Base-by-base conservation (phyloP, 75 land plant genomes). In the Cryptomeria japonica region DNA sequence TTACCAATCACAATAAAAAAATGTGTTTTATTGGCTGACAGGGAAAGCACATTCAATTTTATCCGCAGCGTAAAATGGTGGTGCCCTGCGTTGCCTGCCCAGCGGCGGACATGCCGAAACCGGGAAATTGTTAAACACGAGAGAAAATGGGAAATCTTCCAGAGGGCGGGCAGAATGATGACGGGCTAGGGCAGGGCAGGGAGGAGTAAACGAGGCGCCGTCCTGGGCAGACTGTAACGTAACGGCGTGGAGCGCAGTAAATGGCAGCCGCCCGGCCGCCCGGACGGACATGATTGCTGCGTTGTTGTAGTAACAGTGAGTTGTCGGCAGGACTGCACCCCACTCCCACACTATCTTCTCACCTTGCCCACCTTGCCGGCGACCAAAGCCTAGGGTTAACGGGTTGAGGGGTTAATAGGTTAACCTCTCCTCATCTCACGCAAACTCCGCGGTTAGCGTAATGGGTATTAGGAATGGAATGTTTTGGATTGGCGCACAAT, bases 321-420 rank as follows among this genome's bases (percentile, higher is more conserved):
- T 34, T 75, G 77, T 75, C 77, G 37, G 76, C 76, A 72, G 77
- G 77, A 11, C 77, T 75, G 77, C 77, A 32, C 77, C 37, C 37
- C 77, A 75, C 13, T 34, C 38, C 34, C 64, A 58, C 64, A 58
- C 55, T 51, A 51, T 13, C 55, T 51, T 51, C 72, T 68, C n/a
- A 22, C 72, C 76, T 12, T 72, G 76, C 76, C 76, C 76, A 28
- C 76, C 34, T n/a, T 72, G 76, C 76, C 76, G 76, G 76, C 76
- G 76, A 72, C 76, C 76, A 11, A 31, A 31, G n/a, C 36, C 36
- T 72, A 2, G 76, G 76, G 76, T 72, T 72, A 72, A 31, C 2
- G 34, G 34, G 72, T 68, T 28, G 0, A 10, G 1, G 31, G 8
- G 13, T 72, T 68, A 25, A 10, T 5, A 2, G 34, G 31, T n/a